Base-by-base conservation (phyloP, 768 basidiomycete genomes). In the Hygrophorus russula region DNA sequence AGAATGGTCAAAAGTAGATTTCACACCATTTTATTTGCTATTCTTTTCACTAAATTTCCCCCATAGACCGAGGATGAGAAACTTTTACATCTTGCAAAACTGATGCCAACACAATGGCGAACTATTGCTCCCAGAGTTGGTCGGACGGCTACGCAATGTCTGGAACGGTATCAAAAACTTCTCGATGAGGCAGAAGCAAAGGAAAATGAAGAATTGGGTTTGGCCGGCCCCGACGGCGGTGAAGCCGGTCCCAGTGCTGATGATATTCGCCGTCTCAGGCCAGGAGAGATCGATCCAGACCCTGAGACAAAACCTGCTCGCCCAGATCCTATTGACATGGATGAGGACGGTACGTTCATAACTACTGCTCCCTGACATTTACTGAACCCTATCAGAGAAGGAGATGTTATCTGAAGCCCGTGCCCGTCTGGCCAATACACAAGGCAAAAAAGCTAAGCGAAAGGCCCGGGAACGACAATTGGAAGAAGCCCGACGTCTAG, bases 21-120 rank as follows among this genome's bases (percentile, higher is more conserved):
- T 37, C 34, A 36, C 39, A 39, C 39, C 41, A 37, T 33, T 34
- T n/a, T 39, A 28, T n/a, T 27, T 35, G 6, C 12, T 14, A 12
- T 14, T 29, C 12, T 14, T 9, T 13, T 3, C 13, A 19, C 28
- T 37, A 7, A 13, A 20, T 11, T 34, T 41, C 14, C 19, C 14
- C 19, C 37, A 11, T 41, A 93, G 89, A 90, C 86, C 13, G 96
- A 99, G 64, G 96, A 99, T 64, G 96, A 98, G 67, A 99, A 98
- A 62, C 76, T 99, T 2, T 72, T 99, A 9, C 93, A 98, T 60
- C 78, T 98, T 17, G 96, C 96, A 34, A 98, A 97, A 64, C 71
- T 98, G 47, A 99, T 98, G 92, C 96, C 96, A 0, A 98, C 96
- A 0, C 96, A 99, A 69, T 99, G 96, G 96, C 82, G 96, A 20